Evolutionary conservation across 306 rosid genomes (phyloP).

Genomic region (Dryas drummondii): DNA sequence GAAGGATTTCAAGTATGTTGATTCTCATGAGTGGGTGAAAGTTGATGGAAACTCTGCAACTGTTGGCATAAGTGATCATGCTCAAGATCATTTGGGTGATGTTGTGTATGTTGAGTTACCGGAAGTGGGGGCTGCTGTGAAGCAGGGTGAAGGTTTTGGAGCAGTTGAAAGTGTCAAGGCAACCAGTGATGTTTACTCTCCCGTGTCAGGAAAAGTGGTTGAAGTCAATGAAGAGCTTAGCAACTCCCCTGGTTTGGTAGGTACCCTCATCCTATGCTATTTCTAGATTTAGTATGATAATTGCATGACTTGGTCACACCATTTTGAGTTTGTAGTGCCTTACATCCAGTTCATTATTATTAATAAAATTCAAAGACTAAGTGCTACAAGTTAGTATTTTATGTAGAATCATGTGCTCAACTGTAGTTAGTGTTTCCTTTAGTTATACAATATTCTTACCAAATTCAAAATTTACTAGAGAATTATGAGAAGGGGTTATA

Average conservation of each 20-base stretch:
- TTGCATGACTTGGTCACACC: background rate
- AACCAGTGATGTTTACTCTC: slow-evolving; percentile 88
- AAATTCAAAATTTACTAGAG: background rate
- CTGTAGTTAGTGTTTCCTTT: background rate
- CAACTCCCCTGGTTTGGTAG: slow-evolving; percentile 84
- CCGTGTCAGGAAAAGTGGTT: slow-evolving; percentile 76
- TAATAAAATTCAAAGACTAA: background rate
- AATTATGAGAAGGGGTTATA: background rate
- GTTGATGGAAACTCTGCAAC: slow-evolving; percentile 76
- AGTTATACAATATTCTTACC: background rate
- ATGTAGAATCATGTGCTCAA: background rate
- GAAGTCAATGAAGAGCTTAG: slow-evolving; percentile 70
- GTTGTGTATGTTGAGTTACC: slow-evolving; percentile 92
- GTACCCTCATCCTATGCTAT: slow-evolving; percentile 30
- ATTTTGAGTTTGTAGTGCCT: background rate
- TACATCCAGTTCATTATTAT: background rate
- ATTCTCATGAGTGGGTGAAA: slow-evolving; percentile 89
- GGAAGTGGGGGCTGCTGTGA: slow-evolving; percentile 60
- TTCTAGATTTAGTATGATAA: background rate
- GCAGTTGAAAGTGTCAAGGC: slow-evolving; percentile 99
- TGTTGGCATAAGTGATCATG: slow-evolving; percentile 88
- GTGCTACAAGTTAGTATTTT: no score
- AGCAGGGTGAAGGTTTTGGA: slow-evolving; percentile 71
- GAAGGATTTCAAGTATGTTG: slow-evolving; percentile 74
- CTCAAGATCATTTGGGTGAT: slow-evolving; percentile 97